These are phyloP conservation scores for Eimeria tenella DNA, from an alignment of 169 alveolate species.

Conservation along the genomic window DNA sequence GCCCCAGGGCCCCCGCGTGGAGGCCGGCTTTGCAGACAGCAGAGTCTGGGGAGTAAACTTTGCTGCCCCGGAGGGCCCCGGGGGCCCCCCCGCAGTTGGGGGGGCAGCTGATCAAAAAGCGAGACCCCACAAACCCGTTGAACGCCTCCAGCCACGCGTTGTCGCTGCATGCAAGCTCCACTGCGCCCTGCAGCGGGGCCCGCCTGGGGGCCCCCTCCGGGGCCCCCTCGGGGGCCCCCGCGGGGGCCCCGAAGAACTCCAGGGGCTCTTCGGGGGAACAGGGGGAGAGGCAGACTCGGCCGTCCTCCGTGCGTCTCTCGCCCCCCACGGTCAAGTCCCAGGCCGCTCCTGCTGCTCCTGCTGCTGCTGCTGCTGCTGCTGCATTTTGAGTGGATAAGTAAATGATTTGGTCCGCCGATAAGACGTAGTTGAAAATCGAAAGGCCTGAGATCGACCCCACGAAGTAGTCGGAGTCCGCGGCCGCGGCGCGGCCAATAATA, in stretches of 20 bases:
- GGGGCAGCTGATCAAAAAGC: constrained; percentile 82
- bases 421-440: constrained; percentile 84
- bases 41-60: constrained; percentile 83
- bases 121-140: constrained; percentile 69
- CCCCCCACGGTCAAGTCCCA: constrained; percentile 76
- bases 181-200: no score
- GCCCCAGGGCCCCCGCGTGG: constrained; percentile 80
- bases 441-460: constrained; percentile 84
- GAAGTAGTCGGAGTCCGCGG: constrained; percentile 85
- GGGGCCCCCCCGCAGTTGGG: constrained; percentile 79
- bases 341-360: constrained; percentile 19
- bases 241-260: background rate
- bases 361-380: background rate
- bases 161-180: constrained; percentile 81
- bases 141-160: constrained; percentile 77
- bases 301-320: constrained; percentile 84
- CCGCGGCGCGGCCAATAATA: constrained; percentile 83
- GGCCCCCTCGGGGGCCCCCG: constrained; percentile 1
- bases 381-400: background rate
- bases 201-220: constrained; percentile 75
- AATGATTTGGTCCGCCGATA: constrained; percentile 86
- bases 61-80: constrained; percentile 79
- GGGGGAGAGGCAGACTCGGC: constrained; percentile 84
- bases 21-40: constrained; percentile 85
- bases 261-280: constrained; percentile 84